Percentiles rank a stretch among this genome's conserved stretches.
phyloP scores from a whole-genome alignment of 371 early-diverging fungal genomes.

The Mucor sp. region DNA sequence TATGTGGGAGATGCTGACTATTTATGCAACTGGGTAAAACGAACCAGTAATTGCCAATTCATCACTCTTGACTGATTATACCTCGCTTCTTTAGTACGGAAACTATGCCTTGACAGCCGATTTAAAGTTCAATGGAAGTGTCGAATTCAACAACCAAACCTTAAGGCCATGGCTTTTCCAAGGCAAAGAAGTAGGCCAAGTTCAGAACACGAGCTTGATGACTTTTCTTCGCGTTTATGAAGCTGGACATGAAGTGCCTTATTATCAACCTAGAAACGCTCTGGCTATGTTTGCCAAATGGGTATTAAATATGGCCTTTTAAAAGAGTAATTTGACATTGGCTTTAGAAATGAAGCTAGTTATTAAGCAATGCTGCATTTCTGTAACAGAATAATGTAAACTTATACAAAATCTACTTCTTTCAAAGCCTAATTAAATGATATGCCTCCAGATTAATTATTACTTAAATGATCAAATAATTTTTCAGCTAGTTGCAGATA shows the following conservation, averaged over 20 bases:
- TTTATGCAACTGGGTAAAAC: constrained; percentile 85
- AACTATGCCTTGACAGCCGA: constrained; percentile 86
- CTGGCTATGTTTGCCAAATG: constrained; percentile 68
- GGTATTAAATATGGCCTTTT: constrained; percentile 16
- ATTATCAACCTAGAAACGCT: constrained; percentile 55
- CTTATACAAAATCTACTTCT: too few relatives aligned
- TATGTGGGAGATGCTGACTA: constrained; percentile 91
- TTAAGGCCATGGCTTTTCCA: constrained; percentile 36
- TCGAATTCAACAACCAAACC: constrained; percentile 41
- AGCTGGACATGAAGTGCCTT: constrained; percentile 90
- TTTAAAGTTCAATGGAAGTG: constrained; percentile 84
- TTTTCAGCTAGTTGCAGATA: too few relatives aligned
- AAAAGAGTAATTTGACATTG: not conserved
- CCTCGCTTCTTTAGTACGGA: constrained; percentile 43
- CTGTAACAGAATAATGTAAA: too few relatives aligned
- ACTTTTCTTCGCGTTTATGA: constrained; percentile 86
- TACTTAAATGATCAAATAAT: too few relatives aligned
- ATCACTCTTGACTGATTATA: not conserved
- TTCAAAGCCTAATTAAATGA: too few relatives aligned
- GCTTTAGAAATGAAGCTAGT: not conserved
- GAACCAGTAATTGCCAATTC: too few relatives aligned
- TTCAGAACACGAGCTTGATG: constrained; percentile 53
- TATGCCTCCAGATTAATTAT: too few relatives aligned
- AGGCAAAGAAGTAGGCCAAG: constrained; percentile 67
- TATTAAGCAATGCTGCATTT: too few relatives aligned